Base-by-base conservation (phyloP, 495 filamentous ascomycete genomes). In the Chaetomium tenue region DNA sequence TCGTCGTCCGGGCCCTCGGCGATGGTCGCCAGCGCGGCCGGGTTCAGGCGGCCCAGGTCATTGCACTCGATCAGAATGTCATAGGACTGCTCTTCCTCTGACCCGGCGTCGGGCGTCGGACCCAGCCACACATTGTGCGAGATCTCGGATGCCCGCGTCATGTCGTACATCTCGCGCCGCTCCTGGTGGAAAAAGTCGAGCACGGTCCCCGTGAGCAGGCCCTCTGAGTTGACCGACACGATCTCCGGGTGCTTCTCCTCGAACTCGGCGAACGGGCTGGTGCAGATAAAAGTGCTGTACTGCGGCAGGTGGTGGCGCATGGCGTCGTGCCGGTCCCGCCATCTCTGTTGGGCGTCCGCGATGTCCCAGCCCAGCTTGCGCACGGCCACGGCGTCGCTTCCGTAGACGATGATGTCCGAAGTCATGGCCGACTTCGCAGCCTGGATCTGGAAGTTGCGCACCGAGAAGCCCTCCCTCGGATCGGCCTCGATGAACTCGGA, bases 401-500 rank as follows among this genome's bases (percentile, higher is more conserved):
- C 90, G 75, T 98, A 98, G 15, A 98, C 83, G 18, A 98, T 82
- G 66, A 98, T 90, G 72, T 98, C 94, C 5, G 91, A 94, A 26
- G 96, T 82, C 64, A 89, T 87, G 37, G 93, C 92, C 70, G 90
- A 79, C 73, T 98, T 98, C 46, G 89, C 90, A 2, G 91, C 86
- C 71, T 98, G 94, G 50, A 98, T 97, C 70, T 98, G 94, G 69
- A 98, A 98, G 75, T 98, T 98, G 25, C 94, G 86, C 12, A 91
- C 88, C 25, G 84, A 88, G 67, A 91, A 91, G 15, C 94, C 94
- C 64, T 94, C 89, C 30, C 77, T 84, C 2, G 94, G 94, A 70
- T 98, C 94, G 20, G 88, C 82, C 30, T 91, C 80, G 81, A 90
- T 60, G 79, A 97, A 88, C 75, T 89, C 69, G 70, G 77, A 72